A percentile compares a stretch with the other conserved stretches of the same genome.
phyloP scores from a whole-genome alignment of 2,329 filamentous ascomycete species.

The Penicillium griseofulvum region DNA sequence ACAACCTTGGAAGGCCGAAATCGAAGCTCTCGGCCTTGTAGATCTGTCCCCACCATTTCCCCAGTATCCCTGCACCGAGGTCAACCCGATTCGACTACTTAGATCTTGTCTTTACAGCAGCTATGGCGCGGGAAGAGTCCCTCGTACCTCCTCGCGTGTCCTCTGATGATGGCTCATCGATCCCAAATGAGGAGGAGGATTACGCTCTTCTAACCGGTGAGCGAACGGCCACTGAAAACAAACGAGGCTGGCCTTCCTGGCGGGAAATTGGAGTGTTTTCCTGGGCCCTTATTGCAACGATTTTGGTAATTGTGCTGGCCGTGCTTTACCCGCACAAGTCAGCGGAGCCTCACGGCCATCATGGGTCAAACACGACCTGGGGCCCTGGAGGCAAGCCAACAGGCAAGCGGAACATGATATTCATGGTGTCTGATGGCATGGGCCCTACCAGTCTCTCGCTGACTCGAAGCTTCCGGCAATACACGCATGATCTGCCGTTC shows the following conservation, averaged over 20 bases:
- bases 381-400: slow-evolving; percentile 44
- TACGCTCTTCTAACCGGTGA: slow-evolving; percentile 62
- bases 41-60: not conserved
- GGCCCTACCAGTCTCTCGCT: slow-evolving; percentile 85
- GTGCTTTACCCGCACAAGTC: slow-evolving; percentile 73
- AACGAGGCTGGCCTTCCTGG: slow-evolving; percentile 57
- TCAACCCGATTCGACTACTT: not conserved
- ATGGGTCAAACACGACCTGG: slow-evolving; percentile 31
- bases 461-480: slow-evolving; percentile 82
- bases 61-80: not conserved
- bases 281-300: slow-evolving; percentile 80
- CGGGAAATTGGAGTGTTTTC: slow-evolving; percentile 73
- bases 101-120: not conserved
- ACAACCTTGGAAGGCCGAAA: not conserved
- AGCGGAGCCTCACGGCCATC: slow-evolving; percentile 36
- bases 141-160: slow-evolving; percentile 55
- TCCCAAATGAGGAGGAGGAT: slow-evolving; percentile 59
- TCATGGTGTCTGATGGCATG: slow-evolving; percentile 99
- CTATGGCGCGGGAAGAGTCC: slow-evolving; percentile 49
- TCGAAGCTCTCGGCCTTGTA: not conserved
- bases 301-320: slow-evolving; percentile 73
- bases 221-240: slow-evolving; percentile 29
- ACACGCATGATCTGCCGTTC: slow-evolving; percentile 67
- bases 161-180: slow-evolving; percentile 56
- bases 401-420: slow-evolving; percentile 88